Base-by-base conservation (phyloP, 2,329 filamentous ascomycete species). In the Aspergillus pseudoglaucus region DNA sequence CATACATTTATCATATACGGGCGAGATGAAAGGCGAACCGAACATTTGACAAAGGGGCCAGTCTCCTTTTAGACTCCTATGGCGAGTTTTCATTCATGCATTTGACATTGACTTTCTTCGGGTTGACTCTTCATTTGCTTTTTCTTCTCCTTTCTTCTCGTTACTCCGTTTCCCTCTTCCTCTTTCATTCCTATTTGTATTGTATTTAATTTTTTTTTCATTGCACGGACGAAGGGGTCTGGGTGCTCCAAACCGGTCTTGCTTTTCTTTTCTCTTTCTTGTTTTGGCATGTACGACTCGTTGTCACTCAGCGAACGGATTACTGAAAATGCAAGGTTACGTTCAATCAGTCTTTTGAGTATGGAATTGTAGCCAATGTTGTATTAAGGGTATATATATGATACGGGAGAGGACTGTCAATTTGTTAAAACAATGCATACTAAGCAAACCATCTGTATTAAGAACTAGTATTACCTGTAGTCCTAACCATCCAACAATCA, bases 141-240 rank as follows among this genome's bases (percentile, higher is more conserved):
- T 50, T 52, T 53, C 43, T 54, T 55, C 51, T 53, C 53, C 10
- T 30, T 30, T 30, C 10, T 30, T 30, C 9, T 12, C 25, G 10
- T 30, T 30, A 30, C 10, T 30, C 25, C 10, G 25, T 30, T 30
- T 52, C 49, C 54, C 51, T 49, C 48, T 32, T 18, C 39, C 37
- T 44, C 20, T 48, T 49, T 50, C 51, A 39, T 53, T 56, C 52
- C 49, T 42, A 56, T 56, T 51, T 61, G 59, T 64, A 64, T 57
- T 64, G 62, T 63, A 64, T 56, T 59, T 63, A 62, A 59, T 59
- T 52, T 48, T 53, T 53, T 46, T 42, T 47, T 45, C 41, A 46
- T 44, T 45, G 44, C 46, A 52, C 25, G 25, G 46, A 50, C 44
- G 48, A 43, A 47, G 14, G 33, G 33, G 42, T 45, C 48, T 43